Evolutionary conservation across 495 filamentous ascomycete genomes (phyloP).

Genomic region (Penicillium coffeae): DNA sequence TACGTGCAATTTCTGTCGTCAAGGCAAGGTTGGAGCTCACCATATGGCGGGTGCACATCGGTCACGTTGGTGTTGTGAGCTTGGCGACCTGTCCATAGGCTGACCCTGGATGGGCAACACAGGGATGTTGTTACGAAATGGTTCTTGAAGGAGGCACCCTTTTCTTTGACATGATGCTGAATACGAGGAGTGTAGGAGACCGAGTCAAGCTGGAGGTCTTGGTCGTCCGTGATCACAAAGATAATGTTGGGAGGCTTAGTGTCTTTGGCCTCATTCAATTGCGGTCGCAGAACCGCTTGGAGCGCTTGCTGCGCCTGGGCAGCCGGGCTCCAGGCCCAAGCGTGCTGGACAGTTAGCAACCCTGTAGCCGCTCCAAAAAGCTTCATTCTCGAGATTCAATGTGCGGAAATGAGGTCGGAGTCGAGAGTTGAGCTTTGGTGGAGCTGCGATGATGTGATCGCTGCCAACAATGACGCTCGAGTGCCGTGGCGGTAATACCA

Average conservation of each 20-base stretch:
- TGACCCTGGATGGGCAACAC: slow-evolving; percentile 63
- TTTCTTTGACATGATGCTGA: slow-evolving; percentile 45
- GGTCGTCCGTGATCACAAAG: slow-evolving; percentile 65
- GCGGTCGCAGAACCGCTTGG: slow-evolving; percentile 10
- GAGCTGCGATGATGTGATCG: slow-evolving; percentile 23
- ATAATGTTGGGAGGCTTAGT: slow-evolving; percentile 51
- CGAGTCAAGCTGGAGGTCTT: slow-evolving; percentile 59
- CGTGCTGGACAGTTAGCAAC: slow-evolving; percentile 9
- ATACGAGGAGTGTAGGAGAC: slow-evolving; percentile 55
- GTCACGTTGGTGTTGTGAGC: slow-evolving; percentile 77
- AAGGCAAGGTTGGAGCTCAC: no score
- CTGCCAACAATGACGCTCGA: slow-evolving; percentile 7
- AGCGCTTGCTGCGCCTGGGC: slow-evolving; percentile 10
- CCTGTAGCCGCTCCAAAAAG: slow-evolving; percentile 7
- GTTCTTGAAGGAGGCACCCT: slow-evolving; percentile 52
- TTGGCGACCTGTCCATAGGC: slow-evolving; percentile 60
- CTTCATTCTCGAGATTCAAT: slow-evolving; percentile 22
- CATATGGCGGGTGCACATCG: slow-evolving; percentile 60
- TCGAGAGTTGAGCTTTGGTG: not conserved
- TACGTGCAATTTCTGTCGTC: no score
- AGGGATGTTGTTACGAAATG: slow-evolving; percentile 62
- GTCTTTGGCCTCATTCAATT: slow-evolving; percentile 1
- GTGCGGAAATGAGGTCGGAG: not conserved
- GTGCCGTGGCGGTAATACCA: no score
- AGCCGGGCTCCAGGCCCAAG: no score